A percentile compares a stretch with the other conserved stretches of the same genome.
These are phyloP conservation scores for Macrophomina phaseolina DNA, from an alignment of 2,329 filamentous ascomycete genomes.

Conservation along the genomic window DNA sequence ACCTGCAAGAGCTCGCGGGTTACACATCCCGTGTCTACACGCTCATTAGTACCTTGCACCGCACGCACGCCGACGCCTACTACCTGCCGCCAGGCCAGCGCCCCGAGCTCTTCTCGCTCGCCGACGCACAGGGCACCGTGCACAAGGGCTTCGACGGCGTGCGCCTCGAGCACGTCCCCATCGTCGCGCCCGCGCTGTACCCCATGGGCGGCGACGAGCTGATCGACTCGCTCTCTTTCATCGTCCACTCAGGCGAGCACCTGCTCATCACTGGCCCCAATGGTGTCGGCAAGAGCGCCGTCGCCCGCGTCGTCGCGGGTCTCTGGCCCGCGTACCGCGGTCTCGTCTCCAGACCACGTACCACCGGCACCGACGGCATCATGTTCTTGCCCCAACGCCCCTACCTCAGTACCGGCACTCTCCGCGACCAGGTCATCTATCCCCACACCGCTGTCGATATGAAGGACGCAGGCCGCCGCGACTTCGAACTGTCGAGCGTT, in stretches of 20 bases:
- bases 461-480: constrained; percentile 77
- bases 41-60: constrained; percentile 90
- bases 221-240: constrained; percentile 84
- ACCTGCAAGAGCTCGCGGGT: constrained; percentile 91
- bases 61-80: constrained; percentile 91
- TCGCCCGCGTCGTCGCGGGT: constrained; percentile 85
- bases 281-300: constrained; percentile 89
- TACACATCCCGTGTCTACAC: constrained; percentile 97
- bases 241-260: constrained; percentile 89
- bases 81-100: constrained; percentile 68
- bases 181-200: constrained; percentile 87
- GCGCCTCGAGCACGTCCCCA: constrained; percentile 87
- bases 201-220: constrained; percentile 92
- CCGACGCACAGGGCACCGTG: constrained; percentile 90
- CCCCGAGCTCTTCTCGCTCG: constrained; percentile 84
- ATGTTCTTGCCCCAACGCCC: constrained; percentile 98
- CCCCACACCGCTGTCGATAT: constrained; percentile 95
- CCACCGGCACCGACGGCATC: constrained; percentile 83
- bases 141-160: constrained; percentile 96
- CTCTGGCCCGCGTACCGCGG: constrained; percentile 97
- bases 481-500: constrained; percentile 77
- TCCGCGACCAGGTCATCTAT: constrained; percentile 97
- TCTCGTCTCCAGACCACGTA: constrained; percentile 84
- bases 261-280: constrained; percentile 94
- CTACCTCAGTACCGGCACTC: constrained; percentile 88